These are phyloP conservation scores for Fusarium guadeloupense DNA, from an alignment of 2,329 filamentous ascomycete genomes.

Conservation along the genomic window DNA sequence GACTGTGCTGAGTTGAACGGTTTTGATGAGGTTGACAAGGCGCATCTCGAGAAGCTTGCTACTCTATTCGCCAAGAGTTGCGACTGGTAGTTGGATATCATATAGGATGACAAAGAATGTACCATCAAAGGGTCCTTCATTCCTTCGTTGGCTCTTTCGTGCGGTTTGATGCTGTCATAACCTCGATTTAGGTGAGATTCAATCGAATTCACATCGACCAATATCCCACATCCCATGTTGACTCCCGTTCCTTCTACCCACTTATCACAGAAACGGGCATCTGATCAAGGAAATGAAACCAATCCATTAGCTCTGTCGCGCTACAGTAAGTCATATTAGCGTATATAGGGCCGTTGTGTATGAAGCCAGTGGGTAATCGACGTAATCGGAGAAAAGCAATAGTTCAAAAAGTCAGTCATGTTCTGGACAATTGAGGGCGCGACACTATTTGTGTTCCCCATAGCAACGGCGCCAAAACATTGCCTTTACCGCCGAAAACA, in stretches of 20 bases:
- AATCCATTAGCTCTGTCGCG: slow-evolving; percentile 6
- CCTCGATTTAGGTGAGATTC: not conserved
- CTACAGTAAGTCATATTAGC: slow-evolving; percentile 14
- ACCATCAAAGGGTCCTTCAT: not conserved
- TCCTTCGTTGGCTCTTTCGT: not conserved
- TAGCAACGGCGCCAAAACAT: slow-evolving; percentile 29
- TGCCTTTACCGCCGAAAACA: slow-evolving; percentile 18
- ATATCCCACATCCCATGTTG: slow-evolving; percentile 1
- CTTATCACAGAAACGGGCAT: slow-evolving; percentile 25
- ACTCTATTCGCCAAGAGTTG: slow-evolving; percentile 66
- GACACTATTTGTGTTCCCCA: slow-evolving; percentile 33
- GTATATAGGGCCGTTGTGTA: slow-evolving; percentile 3
- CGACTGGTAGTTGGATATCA: slow-evolving; percentile 64
- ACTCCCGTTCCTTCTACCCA: not conserved
- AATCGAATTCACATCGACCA: slow-evolving; percentile 10
- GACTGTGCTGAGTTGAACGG: slow-evolving; percentile 75
- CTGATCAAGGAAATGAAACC: slow-evolving; percentile 21
- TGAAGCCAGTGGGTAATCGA: slow-evolving; percentile 24
- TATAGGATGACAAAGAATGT: slow-evolving; percentile 1
- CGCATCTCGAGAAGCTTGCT: slow-evolving; percentile 73
- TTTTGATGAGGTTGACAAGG: slow-evolving; percentile 74
- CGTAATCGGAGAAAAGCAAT: slow-evolving; percentile 1
- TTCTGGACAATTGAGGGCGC: slow-evolving; percentile 13
- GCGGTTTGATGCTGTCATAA: slow-evolving; percentile 2
- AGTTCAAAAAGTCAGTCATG: slow-evolving; percentile 18